A percentile compares a stretch with the other conserved stretches of the same genome.
Evolutionary conservation across 1,139 yeast genomes (phyloP).

Genomic region (Hemisphaericaspora lyxosophila): DNA sequence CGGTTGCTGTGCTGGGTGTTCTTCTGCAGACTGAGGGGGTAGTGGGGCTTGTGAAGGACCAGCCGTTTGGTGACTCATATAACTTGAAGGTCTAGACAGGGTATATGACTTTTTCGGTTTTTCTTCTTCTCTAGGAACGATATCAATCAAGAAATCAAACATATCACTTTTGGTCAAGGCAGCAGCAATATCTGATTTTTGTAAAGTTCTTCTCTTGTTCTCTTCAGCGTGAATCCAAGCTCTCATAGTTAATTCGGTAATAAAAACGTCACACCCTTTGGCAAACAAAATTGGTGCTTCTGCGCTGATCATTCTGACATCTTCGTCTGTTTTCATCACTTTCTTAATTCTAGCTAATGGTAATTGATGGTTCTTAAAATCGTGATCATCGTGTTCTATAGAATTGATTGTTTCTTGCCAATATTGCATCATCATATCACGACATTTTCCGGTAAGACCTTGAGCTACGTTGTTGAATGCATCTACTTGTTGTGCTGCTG

Average conservation of each 20-base stretch:
- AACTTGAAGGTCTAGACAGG: slow-evolving; percentile 18
- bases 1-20: slow-evolving; percentile 5
- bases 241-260: slow-evolving; percentile 94
- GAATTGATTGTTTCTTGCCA: slow-evolving; percentile 96
- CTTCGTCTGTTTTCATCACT: slow-evolving; percentile 98
- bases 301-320: slow-evolving; percentile 94
- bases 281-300: slow-evolving; percentile 98
- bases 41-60: slow-evolving; percentile 3
- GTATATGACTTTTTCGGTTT: slow-evolving; percentile 44
- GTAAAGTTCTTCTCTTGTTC: slow-evolving; percentile 88
- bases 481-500: slow-evolving; percentile 54
- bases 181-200: slow-evolving; percentile 91
- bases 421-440: slow-evolving; percentile 88
- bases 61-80: slow-evolving; percentile 6
- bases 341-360: slow-evolving; percentile 93
- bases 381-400: slow-evolving; percentile 86
- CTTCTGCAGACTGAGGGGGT: slow-evolving; percentile 8
- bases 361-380: slow-evolving; percentile 88
- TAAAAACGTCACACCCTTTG: slow-evolving; percentile 95
- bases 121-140: slow-evolving; percentile 84
- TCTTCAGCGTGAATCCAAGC: slow-evolving; percentile 99
- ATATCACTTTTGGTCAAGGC: slow-evolving; percentile 93
- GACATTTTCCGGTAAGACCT: slow-evolving; percentile 79
- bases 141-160: slow-evolving; percentile 95
- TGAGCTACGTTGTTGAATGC: slow-evolving; percentile 93